A percentile compares a stretch with the other conserved stretches of the same genome.
Conservation (phyloP, 345 rosid species). For the Sapria himalayana region DNA sequence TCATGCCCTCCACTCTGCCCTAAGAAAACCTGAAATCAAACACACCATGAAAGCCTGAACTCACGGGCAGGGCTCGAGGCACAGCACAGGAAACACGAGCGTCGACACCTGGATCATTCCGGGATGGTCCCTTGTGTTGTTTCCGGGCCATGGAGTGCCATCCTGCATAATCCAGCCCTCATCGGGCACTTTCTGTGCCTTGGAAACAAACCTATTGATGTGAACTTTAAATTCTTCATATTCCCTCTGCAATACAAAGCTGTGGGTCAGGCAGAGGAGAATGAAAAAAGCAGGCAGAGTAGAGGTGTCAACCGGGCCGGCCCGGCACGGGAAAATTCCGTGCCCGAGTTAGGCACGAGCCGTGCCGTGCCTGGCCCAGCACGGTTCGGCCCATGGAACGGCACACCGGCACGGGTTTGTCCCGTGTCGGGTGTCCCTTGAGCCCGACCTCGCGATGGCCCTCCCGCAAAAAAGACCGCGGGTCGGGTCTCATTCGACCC, state of each 20-base stretch:
- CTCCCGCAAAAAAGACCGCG: no score
- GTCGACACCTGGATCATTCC: slow-evolving; percentile 86
- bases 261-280: no score
- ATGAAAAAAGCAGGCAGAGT: no score
- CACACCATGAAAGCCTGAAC: slow-evolving; percentile 2
- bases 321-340: no score
- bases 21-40: slow-evolving; percentile 54
- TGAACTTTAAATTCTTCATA: slow-evolving; percentile 86
- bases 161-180: slow-evolving; percentile 98
- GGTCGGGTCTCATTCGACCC: no score
- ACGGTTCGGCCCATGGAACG: no score
- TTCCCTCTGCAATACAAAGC: slow-evolving; percentile 46
- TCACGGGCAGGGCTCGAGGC: background rate
- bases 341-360: no score
- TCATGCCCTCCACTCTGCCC: slow-evolving; percentile 95
- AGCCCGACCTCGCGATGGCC: no score
- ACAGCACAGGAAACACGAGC: background rate
- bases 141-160: slow-evolving; percentile 99
- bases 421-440: no score
- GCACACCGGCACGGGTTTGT: no score
- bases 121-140: slow-evolving; percentile 90
- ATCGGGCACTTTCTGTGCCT: slow-evolving; percentile 69
- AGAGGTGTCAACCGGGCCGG: no score
- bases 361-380: no score
- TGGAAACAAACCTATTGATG: slow-evolving; percentile 75